These are phyloP conservation scores for Sicyos edulis DNA, from an alignment of 306 rosid genomes.

Conservation along the genomic window DNA sequence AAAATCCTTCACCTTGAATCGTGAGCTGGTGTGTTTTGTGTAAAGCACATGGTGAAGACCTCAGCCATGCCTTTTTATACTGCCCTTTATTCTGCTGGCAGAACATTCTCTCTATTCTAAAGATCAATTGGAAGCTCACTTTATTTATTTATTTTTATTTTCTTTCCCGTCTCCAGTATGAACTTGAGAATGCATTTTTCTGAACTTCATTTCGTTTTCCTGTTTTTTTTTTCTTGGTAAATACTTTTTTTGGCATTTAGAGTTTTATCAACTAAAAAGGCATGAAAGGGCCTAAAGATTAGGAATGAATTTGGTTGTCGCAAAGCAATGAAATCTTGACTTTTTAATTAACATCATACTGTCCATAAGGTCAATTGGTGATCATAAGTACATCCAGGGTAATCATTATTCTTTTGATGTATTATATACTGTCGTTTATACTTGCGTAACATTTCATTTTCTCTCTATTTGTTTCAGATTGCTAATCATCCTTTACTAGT, in stretches of 20 bases:
- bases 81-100: background rate
- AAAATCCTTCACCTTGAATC: too few relatives aligned
- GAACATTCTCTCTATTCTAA: background rate
- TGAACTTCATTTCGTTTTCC: background rate
- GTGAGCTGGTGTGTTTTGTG: too few relatives aligned
- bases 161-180: background rate
- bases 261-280: background rate
- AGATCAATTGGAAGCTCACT: background rate
- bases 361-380: background rate
- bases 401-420: background rate
- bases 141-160: too few relatives aligned
- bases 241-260: background rate
- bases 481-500: constrained; percentile 95
- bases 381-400: too few relatives aligned
- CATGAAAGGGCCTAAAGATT: background rate
- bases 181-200: too few relatives aligned
- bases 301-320: background rate
- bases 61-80: background rate
- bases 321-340: background rate
- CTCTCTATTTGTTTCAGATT: constrained; percentile 44
- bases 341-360: background rate
- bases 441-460: background rate
- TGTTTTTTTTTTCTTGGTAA: background rate
- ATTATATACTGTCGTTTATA: background rate
- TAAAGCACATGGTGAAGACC: background rate